Base-by-base conservation (phyloP, 2,329 filamentous ascomycete species). In the Penicillium sp. region DNA sequence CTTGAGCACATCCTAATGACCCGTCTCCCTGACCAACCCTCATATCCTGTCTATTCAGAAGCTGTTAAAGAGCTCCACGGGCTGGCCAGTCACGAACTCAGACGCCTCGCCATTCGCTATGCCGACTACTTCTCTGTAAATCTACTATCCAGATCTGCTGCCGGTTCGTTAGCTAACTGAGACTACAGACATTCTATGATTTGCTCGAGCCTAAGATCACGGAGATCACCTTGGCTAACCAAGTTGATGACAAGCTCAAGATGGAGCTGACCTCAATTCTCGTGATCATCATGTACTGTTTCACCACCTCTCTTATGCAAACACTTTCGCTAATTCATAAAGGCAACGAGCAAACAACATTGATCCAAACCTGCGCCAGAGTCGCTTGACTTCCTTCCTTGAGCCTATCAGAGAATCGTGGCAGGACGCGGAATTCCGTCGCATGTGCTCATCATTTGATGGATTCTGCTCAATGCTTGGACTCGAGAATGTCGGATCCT, bases 1-100 rank as follows among this genome's bases (percentile, higher is more conserved):
- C 80, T 97, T 3, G 90, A 96, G 67, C 89, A 96, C 69, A 91
- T 96, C 56, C 80, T 99, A 33, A 85, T 92, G 65, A 91, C 89
- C 30, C 87, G 88, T 73, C 84, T 90, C n/a, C 78, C 82, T 3
- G 83, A 89, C 39, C 82, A 89, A 49, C 85, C 87, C 2, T 83
- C 87, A 40, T 83, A 88, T 62, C 80, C 82, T 36, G 77, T 84
- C 3, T 96, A 92, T 69, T 91, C 89, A 13, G 94, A 97, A 58
- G 87, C 92, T 1, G 88, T 96, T 31, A 94, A 92, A 66, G 90
- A 95, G 51, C 79, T 99, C 14, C 91, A 96, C 67, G 83, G 82
- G 3, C 84, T 95, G 64, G 89, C 90, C 63, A 90, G 91, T 71
- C 81, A 90, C 50, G 92, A 99, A 70, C 79, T 97, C 53, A 91